Evolutionary conservation across 768 basidiomycete genomes (phyloP).

Genomic region (Hygrocybe coccinea): DNA sequence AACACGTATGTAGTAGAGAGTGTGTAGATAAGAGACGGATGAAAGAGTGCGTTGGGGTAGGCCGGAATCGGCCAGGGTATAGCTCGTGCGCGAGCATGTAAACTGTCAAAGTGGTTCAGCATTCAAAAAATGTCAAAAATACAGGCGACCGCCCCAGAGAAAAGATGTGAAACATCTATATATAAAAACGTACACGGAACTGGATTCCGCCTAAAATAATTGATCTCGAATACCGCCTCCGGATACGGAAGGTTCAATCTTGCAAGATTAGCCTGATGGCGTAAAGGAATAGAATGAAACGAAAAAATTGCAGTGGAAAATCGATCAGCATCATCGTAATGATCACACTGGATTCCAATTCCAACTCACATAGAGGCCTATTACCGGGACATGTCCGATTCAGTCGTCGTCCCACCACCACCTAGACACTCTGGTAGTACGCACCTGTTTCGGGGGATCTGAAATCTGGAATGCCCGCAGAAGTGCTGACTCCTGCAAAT

Average conservation of each 20-base stretch:
- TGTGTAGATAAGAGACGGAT: conserved; percentile 74
- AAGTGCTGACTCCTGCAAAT: conserved; percentile 63
- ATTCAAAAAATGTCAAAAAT: neutral
- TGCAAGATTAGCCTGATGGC: conserved; percentile 64
- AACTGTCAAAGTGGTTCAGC: conserved; percentile 42
- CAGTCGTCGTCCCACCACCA: neutral
- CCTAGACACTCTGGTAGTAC: no score
- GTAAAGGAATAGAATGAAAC: neutral
- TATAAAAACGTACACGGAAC: conserved; percentile 6
- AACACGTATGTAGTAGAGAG: conserved; percentile 65
- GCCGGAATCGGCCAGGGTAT: conserved; percentile 85
- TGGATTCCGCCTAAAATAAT: conserved; percentile 57
- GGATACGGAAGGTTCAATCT: conserved; percentile 81
- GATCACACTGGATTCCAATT: neutral
- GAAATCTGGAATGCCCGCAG: conserved; percentile 87
- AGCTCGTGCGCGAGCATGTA: conserved; percentile 91
- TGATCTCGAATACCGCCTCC: conserved; percentile 92
- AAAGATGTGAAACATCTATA: no score
- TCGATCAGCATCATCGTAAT: neutral
- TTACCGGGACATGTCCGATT: no score
- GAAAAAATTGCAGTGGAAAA: no score
- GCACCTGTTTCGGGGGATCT: conserved; percentile 78
- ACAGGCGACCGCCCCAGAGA: neutral
- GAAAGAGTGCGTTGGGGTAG: conserved; percentile 88
- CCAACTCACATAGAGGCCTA: conserved; percentile 51